A percentile compares a stretch with the other conserved stretches of the same genome.
These are phyloP conservation scores for Globisporangium irregulare DNA, from an alignment of 352 stramenopile species.

Conservation along the genomic window DNA sequence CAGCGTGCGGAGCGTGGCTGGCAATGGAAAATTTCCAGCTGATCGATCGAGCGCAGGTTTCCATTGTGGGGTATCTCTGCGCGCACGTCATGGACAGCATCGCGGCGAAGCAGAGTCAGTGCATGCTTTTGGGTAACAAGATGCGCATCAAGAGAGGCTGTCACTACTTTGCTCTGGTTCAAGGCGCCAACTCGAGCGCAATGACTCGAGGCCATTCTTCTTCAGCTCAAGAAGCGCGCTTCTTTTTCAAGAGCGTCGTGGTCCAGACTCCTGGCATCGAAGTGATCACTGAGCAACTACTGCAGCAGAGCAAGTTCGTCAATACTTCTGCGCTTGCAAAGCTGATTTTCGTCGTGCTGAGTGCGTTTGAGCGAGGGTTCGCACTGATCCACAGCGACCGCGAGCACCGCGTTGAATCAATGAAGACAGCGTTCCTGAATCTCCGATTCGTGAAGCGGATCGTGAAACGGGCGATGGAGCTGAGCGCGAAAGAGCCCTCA, in stretches of 20 bases:
- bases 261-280: conserved; percentile 38
- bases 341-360: conserved; percentile 30
- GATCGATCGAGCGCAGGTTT: conserved; percentile 20
- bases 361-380: conserved; percentile 28
- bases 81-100: conserved; percentile 42
- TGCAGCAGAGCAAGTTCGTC: conserved; percentile 36
- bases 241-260: conserved; percentile 40
- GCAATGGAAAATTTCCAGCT: conserved; percentile 37
- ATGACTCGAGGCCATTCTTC: background rate
- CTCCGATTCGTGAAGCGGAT: conserved; percentile 23
- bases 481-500: conserved; percentile 18
- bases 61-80: conserved; percentile 36
- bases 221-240: conserved; percentile 18
- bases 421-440: conserved; percentile 6
- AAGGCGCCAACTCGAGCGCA: background rate
- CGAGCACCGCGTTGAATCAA: background rate
- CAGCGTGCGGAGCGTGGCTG: conserved; percentile 56
- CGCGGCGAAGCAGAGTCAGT: conserved; percentile 35
- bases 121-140: conserved; percentile 34
- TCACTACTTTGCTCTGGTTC: conserved; percentile 30
- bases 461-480: conserved; percentile 21
- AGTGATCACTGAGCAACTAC: conserved; percentile 38
- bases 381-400: conserved; percentile 11
- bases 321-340: conserved; percentile 30
- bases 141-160: conserved; percentile 44